Conservation (phyloP, 2,329 filamentous ascomycete genomes). For the Karstenula rhodostoma region DNA sequence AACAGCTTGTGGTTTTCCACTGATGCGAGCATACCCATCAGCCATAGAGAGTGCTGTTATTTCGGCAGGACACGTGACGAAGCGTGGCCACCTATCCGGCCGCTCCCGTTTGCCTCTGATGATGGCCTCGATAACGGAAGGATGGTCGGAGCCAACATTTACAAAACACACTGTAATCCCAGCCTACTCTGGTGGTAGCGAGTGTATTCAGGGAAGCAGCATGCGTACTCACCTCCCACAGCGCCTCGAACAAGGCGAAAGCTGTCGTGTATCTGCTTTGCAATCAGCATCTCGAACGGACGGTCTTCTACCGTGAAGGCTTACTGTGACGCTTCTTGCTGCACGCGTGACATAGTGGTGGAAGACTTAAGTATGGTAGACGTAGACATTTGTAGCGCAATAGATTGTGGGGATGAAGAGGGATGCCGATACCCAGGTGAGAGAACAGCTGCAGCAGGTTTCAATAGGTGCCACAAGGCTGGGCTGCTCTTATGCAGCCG, state of each 20-base stretch:
- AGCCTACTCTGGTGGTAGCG: conserved; percentile 11
- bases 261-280: conserved; percentile 22
- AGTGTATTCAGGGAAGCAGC: neutral
- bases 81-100: conserved; percentile 19
- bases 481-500: neutral
- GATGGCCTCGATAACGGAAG: conserved; percentile 32
- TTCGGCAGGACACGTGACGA: conserved; percentile 30
- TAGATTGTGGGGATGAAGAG: neutral
- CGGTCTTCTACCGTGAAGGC: neutral
- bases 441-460: neutral
- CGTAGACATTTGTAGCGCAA: neutral
- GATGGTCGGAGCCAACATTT: conserved; percentile 35
- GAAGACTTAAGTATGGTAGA: neutral
- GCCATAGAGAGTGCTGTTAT: conserved; percentile 29
- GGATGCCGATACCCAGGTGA: too few relatives aligned
- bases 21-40: conserved; percentile 52
- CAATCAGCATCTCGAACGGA: neutral
- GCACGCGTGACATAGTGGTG: neutral
- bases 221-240: conserved; percentile 21
- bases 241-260: conserved; percentile 26
- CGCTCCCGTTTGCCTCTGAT: conserved; percentile 29
- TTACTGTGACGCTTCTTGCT: neutral
- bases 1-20: conserved; percentile 74
- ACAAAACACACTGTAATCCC: conserved; percentile 27
- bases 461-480: neutral